These are phyloP conservation scores for Hyaloperonospora arabidopsidis DNA, from an alignment of 352 stramenopile species.

Conservation along the genomic window DNA sequence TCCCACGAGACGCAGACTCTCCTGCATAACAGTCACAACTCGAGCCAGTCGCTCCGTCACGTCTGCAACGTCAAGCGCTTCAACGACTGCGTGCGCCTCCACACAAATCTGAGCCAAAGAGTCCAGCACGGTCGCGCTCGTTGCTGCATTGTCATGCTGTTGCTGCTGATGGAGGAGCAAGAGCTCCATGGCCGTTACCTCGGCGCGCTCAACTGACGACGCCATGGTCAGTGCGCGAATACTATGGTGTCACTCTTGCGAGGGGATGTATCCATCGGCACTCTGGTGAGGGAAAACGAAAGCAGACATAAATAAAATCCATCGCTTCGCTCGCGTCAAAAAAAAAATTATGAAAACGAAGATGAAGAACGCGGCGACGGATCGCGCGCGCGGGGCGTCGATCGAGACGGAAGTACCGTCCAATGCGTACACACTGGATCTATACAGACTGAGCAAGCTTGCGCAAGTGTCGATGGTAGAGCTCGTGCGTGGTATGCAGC, in stretches of 20 bases:
- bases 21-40: conserved; percentile 49
- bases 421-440: conserved; percentile 66
- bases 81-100: conserved; percentile 45
- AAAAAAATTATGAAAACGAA: too few relatives aligned
- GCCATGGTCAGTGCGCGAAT: background rate
- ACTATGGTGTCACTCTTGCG: background rate
- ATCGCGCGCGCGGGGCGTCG: conserved; percentile 27
- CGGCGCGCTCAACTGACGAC: conserved; percentile 36
- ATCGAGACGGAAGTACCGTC: conserved; percentile 76
- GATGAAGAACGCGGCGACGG: too few relatives aligned
- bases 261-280: background rate
- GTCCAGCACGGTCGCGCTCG: conserved; percentile 52
- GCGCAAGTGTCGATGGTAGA: conserved; percentile 55
- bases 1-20: conserved; percentile 55
- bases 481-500: conserved; percentile 66
- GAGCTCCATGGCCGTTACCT: too few relatives aligned
- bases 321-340: too few relatives aligned
- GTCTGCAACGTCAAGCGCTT: conserved; percentile 46
- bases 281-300: background rate
- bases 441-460: conserved; percentile 60
- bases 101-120: conserved; percentile 57
- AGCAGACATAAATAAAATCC: too few relatives aligned
- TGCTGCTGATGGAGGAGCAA: conserved; percentile 42
- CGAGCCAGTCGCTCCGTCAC: conserved; percentile 43
- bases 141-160: conserved; percentile 16